A percentile compares a stretch with the other conserved stretches of the same genome.
Evolutionary conservation across 106 monocot species (phyloP).

Genomic region (Phalaenopsis aphrodite): DNA sequence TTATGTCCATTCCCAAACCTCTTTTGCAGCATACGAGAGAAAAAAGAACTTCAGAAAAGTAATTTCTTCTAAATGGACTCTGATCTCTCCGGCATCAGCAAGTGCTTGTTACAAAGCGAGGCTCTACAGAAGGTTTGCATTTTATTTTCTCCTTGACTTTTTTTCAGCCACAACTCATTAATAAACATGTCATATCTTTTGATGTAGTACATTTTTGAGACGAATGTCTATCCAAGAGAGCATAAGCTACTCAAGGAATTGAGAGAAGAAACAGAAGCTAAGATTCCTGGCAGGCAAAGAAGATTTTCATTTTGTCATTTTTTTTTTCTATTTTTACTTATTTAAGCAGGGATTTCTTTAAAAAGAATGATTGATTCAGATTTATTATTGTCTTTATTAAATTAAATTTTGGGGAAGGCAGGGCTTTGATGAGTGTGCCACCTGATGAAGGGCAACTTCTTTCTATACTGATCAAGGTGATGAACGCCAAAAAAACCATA

Average conservation of each 20-base stretch:
- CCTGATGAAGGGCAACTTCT: constrained; percentile 7
- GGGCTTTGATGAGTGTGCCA: constrained; percentile 9
- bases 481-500: constrained; percentile 8
- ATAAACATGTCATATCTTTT: neutral
- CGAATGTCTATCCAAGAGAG: constrained; percentile 23
- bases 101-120: neutral
- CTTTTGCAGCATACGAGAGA: no score
- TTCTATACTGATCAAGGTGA: neutral
- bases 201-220: constrained; percentile 19
- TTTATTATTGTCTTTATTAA: neutral
- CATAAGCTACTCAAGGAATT: constrained; percentile 15
- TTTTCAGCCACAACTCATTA: neutral
- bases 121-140: neutral
- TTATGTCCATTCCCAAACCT: no score
- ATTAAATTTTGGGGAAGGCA: neutral
- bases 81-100: neutral
- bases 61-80: neutral
- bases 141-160: neutral
- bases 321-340: no score
- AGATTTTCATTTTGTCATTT: no score
- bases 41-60: no score
- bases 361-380: no score
- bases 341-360: no score
- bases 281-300: neutral
- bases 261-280: constrained; percentile 10